phyloP scores from a whole-genome alignment of 352 stramenopile species.

The Blastocystis sp. region DNA sequence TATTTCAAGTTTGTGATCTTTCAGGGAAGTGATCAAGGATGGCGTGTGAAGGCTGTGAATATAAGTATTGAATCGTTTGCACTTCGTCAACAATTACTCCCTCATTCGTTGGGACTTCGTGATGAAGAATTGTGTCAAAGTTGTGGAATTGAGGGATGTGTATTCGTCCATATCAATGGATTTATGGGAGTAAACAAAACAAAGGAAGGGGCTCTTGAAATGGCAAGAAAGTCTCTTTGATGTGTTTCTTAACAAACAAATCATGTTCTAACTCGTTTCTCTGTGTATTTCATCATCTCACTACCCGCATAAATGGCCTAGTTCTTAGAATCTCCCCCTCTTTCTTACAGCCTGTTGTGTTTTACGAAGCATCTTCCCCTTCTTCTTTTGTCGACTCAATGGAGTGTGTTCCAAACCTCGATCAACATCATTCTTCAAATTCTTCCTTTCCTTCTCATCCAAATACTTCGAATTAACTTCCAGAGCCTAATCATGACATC shows the following conservation, averaged over 20 bases:
- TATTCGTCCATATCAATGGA: conserved; percentile 52
- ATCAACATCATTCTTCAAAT: conserved; percentile 1
- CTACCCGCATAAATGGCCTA: neutral
- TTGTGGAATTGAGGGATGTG: conserved; percentile 43
- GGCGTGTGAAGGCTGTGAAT: neutral
- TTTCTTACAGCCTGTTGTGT: neutral
- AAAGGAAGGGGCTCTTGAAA: conserved; percentile 43
- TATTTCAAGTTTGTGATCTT: conserved; percentile 34
- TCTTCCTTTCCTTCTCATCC: conserved; percentile 16
- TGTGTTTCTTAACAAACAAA: conserved; percentile 26
- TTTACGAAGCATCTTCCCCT: neutral
- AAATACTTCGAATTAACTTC: neutral
- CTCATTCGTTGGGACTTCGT: conserved; percentile 1
- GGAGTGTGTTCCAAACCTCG: neutral
- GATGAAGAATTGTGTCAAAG: conserved; percentile 32
- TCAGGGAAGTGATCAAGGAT: neutral
- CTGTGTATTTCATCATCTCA: neutral
- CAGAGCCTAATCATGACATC: neutral
- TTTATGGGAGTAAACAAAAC: conserved; percentile 59
- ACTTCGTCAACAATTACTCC: conserved; percentile 6
- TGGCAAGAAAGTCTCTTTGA: conserved; percentile 6
- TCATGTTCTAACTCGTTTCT: neutral
- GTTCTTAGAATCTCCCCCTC: neutral
- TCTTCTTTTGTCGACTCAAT: neutral
- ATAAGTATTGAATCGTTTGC: neutral